A percentile compares a stretch with the other conserved stretches of the same genome.
phyloP scores from a whole-genome alignment of 73 alveolate genomes.

The Paraurostyla sp. region DNA sequence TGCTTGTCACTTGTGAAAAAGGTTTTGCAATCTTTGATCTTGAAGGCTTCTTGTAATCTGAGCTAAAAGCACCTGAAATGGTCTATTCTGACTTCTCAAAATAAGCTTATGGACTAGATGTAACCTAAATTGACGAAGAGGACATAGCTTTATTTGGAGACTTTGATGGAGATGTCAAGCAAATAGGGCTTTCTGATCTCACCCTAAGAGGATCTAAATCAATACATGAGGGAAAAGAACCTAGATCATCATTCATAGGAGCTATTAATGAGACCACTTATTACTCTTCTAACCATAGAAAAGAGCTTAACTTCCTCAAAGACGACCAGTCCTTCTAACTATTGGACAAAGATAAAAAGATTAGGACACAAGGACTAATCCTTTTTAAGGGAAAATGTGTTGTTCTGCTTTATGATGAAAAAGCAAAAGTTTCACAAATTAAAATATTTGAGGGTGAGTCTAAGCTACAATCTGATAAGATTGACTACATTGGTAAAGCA shows the following conservation, averaged over 20 bases:
- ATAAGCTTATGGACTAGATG: constrained; percentile 15
- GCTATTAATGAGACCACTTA: neutral
- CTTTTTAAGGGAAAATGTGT: neutral
- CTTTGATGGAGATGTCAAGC: constrained; percentile 35
- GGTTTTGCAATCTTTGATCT: constrained; percentile 17
- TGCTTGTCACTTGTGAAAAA: constrained; percentile 14
- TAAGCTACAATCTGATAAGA: neutral
- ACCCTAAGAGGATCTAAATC: neutral
- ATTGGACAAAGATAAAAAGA: constrained; percentile 1
- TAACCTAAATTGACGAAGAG: neutral
- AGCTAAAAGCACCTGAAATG: neutral
- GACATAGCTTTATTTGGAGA: constrained; percentile 19
- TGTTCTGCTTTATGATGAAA: constrained; percentile 28
- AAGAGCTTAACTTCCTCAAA: neutral
- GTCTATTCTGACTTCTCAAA: neutral
- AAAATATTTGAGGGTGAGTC: neutral
- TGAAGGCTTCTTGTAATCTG: neutral
- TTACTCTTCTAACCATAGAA: constrained; percentile 28
- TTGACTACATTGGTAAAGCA: neutral
- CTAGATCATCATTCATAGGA: constrained; percentile 25
- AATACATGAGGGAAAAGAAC: constrained; percentile 36
- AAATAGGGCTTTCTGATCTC: neutral
- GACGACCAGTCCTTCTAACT: neutral
- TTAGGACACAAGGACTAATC: constrained; percentile 13
- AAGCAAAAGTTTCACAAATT: neutral